Evolutionary conservation across 352 stramenopile species (phyloP).

Genomic region (Globisporangium lucens): DNA sequence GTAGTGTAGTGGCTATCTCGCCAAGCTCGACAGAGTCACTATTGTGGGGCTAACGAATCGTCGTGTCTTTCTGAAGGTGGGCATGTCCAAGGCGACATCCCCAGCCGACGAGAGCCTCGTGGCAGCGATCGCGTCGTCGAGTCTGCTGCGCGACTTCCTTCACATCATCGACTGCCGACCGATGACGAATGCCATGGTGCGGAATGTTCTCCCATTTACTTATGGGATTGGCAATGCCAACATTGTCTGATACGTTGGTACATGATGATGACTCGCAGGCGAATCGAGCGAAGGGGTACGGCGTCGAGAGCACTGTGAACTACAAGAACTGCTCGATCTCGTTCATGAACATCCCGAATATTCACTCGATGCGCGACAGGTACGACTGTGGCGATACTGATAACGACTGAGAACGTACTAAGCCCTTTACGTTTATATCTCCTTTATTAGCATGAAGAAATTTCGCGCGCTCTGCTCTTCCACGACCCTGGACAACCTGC

Average conservation of each 20-base stretch:
- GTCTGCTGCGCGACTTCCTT: constrained; percentile 55
- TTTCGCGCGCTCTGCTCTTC: constrained; percentile 70
- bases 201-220: background rate
- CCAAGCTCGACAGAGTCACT: background rate
- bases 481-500: constrained; percentile 89
- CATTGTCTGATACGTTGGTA: background rate
- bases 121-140: constrained; percentile 60
- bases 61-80: constrained; percentile 25
- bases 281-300: constrained; percentile 90
- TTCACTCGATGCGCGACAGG: constrained; percentile 96
- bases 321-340: constrained; percentile 94
- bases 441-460: constrained; percentile 57
- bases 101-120: constrained; percentile 71
- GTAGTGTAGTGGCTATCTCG: background rate
- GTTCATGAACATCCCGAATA: constrained; percentile 99
- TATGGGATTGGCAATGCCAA: background rate
- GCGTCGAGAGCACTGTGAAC: constrained; percentile 94
- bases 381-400: constrained; percentile 28
- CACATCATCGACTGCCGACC: constrained; percentile 84
- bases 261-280: constrained; percentile 20
- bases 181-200: constrained; percentile 73
- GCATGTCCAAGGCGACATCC: constrained; percentile 77
- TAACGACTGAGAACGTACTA: background rate
- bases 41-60: background rate
- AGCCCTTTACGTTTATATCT: background rate